Base-by-base conservation (phyloP, 768 basidiomycete genomes). In the Boletus insuetus region DNA sequence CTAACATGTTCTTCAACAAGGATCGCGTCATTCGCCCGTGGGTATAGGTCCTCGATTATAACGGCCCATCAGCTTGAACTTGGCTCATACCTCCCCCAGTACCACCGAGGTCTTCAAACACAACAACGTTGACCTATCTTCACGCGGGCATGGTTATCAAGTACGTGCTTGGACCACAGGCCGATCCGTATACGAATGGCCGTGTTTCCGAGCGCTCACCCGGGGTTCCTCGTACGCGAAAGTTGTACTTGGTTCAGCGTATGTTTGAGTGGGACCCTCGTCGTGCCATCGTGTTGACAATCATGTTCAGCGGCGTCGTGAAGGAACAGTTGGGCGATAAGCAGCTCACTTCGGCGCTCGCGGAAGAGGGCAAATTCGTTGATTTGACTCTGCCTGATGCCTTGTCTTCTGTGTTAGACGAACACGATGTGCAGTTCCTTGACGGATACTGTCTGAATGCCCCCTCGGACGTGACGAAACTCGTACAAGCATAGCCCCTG, bases 181-280 rank as follows among this genome's bases (percentile, higher is more conserved):
- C 58, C 38, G 35, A 58, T 35, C 14, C 5, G 16, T 35, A 38
- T 42, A 48, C 29, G 40, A 49, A 13, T 63, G 61, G 61, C 56
- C 50, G 40, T 19, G 14, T 37, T 19, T 58, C 34, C 49, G 16
- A 1, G 43, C 4, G 5, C 54, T 62, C 29, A 34, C 17, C 14
- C 53, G 42, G n/a, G 6, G n/a, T 37, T 0, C 48, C 45, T 31
- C 47, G 51, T 8, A 48, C 61, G 14, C 62, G 61, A 6, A 12
- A 40, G 24, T 26, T 49, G 5, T 38, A 45, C 31, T 9, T 46
- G 48, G 20, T 52, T n/a, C 29, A 52, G 19, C 61, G 54, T 5
- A 51, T 64, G 20, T 26, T 34, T 19, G 42, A 46, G 1, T 24
- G 3, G 37, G 44, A 39, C 10, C 42, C 58, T 6, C n/a, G n/a